Base-by-base conservation (phyloP, 176 grass and related monocot genomes). In the Elymus sibiricus region DNA sequence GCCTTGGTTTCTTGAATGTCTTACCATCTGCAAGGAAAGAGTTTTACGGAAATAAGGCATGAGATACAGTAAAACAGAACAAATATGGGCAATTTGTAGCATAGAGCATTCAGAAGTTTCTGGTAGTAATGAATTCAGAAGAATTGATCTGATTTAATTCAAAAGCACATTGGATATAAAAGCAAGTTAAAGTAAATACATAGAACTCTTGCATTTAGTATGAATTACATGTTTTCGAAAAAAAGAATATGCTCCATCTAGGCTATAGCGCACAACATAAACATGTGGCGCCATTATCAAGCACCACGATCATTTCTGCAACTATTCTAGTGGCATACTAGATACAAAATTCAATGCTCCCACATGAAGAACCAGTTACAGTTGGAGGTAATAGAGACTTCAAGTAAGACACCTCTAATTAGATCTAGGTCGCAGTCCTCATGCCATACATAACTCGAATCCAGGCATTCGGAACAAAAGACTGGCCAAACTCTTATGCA, bases 1-100 rank as follows among this genome's bases (percentile, higher is more conserved):
- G 89, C 59, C 89, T 86, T 35, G 89, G 92, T 28, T 94, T 94
- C 92, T 91, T 94, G 84, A 91, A 94, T 1, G 92, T 94, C 81
- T 94, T 94, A n/a, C 92, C 92, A 89, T 94, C 92, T 94, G 70
- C 64, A 78, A 64, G 14, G 6, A 71, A 85, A 10, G 0, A 21
- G 51, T 53, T 6, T 9, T n/a, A 31, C 4, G 0, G 27, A 51
- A 15, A 21, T 0, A 74, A 46, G 2, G 70, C n/a, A 6, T 7
- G 11, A 7, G 37, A 14, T 19, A 17, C 15, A 22, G 55, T 58
- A 22, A 56, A 58, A n/a, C 5, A 35, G 4, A 39, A 39, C 8
- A 22, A 70, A 22, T n/a, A 37, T 2, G 2, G 72, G 7, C 8
- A 75, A 51, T 16, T 31, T 29, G 43, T 51, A 49, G 42, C 24